Base-by-base conservation (phyloP, 345 rosid genomes). In the Acer saccharum region DNA sequence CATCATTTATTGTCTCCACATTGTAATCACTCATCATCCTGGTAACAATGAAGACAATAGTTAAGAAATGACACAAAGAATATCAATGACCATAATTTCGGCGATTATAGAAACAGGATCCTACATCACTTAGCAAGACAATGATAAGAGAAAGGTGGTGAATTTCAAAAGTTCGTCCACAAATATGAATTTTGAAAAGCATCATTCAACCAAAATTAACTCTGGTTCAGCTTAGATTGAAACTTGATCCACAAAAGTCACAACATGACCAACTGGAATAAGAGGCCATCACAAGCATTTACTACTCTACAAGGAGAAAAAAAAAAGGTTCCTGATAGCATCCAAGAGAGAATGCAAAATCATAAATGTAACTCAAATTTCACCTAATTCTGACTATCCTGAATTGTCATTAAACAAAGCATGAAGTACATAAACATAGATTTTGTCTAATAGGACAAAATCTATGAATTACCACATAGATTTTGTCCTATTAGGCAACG, bases 11-110 rank as follows among this genome's bases (percentile, higher is more conserved):
- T 21, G 87, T 88, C 88, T 91, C 93, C 82, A 89, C 93, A 68
- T 76, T 80, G 87, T 91, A 89, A 80, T 91, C 92, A 72, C 92
- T 91, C 95, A 89, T 91, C 95, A 89, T 91, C 90, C 95, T 91
- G 89, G 83, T 10, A 68, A 76, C 72, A 73, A 20, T 16, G 64
- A 75, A 78, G 4, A 57, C n/a, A 85, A n/a, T 46, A 67, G 25
- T 18, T 64, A 75, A 77, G 32, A 72, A 76, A 21, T 68, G 62
- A 17, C n/a, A 14, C 27, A 39, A 43, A 66, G 43, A 82, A 58
- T 39, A 44, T n/a, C n/a, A 76, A 14, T 27, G 48, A 44, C 60
- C 39, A 60, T 44, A 43, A 70, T 64, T 70, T 64, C 29, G 55
- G 39, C 54, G 46, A 29, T 25, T 29, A 71, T 9, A 55, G 52